Evolutionary conservation across 192 early-diverging fungal genomes (phyloP), one percentile per base, ranked within the genome.

Genomic region (Podila minutissima): DNA sequence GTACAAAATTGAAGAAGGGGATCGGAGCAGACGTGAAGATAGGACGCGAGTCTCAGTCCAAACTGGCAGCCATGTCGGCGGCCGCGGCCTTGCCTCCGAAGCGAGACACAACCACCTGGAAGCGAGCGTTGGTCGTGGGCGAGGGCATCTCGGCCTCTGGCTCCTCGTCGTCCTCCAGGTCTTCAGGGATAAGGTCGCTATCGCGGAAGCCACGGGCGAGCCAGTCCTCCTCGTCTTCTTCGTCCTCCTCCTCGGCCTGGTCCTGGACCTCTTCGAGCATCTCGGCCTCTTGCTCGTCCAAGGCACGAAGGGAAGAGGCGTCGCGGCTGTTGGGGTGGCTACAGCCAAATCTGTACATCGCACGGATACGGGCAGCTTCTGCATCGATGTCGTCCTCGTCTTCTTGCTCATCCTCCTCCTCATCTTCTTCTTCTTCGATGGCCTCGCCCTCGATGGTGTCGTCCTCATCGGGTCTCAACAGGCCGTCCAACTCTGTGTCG

Each of bases 361-460:
- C n/a, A 55, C 53, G 53, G 6, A 55, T 26, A 8, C 53, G 53
- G 22, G 53, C 53, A 1, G 20, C 53, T 26, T 55, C 53, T 10
- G n/a, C 53, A n/a, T 55, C 53, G 4, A 55, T 55, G 26, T 65
- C 71, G 10, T 29, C 62, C 13, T 65, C 53, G 33, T 64, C 53
- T 9, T 46, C 22, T 5, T 24, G 8, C 17, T 22, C 19, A 10
- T 50, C 49, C 9, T 37, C 28, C 22, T 55, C 62, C 8, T 37
- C 28, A 38, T 55, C 62, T 7, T 67, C 75, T 31, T 79, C 75
- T 20, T 81, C 77, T 50, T 81, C 77, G 0, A 81, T 33, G 58
- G 69, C 53, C 57, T 73, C 20, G 9, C 77, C 77, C 58, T 81
- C 77, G 35, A 81, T 81, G 0, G 77, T 81, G 10, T 81, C 71